Conservation (phyloP, 306 rosid genomes). For the Coriaria nepalensis region DNA sequence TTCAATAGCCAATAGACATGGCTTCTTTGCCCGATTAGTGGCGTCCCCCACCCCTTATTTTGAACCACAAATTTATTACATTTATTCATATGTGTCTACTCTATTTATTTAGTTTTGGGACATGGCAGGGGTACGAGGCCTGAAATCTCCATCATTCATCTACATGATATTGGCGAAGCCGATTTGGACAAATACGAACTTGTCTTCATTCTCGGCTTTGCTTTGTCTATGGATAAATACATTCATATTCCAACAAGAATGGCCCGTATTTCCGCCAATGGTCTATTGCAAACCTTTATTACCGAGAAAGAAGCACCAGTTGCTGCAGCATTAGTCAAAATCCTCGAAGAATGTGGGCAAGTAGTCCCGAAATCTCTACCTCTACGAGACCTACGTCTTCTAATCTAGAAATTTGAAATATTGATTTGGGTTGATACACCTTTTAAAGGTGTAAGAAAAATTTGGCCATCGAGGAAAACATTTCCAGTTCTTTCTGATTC, state of each 20-base stretch:
- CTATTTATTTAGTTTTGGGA: constrained; percentile 26
- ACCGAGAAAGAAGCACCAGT: constrained; percentile 25
- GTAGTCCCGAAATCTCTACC: constrained; percentile 37
- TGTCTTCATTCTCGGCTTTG: constrained; percentile 35
- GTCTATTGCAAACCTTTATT: constrained; percentile 43
- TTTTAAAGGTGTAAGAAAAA: no score
- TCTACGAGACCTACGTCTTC: constrained; percentile 27
- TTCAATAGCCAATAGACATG: no score
- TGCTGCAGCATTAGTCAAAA: constrained; percentile 33
- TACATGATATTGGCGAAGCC: constrained; percentile 23
- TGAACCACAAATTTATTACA: not conserved
- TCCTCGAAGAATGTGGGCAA: constrained; percentile 55
- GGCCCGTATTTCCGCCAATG: constrained; percentile 47
- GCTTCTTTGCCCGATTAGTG: no score
- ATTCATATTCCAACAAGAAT: constrained; percentile 35
- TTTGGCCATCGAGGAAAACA: no score
- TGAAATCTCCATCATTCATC: constrained; percentile 23
- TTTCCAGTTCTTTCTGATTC: no score
- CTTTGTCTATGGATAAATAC: constrained; percentile 29
- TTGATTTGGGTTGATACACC: no score
- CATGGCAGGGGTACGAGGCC: constrained; percentile 11
- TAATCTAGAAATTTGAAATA: no score
- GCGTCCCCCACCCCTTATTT: not conserved
- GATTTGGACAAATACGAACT: constrained; percentile 36
- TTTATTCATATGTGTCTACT: not conserved